Evolutionary conservation across 768 basidiomycete genomes (phyloP).

Genomic region (Xanthoconium stramineum): DNA sequence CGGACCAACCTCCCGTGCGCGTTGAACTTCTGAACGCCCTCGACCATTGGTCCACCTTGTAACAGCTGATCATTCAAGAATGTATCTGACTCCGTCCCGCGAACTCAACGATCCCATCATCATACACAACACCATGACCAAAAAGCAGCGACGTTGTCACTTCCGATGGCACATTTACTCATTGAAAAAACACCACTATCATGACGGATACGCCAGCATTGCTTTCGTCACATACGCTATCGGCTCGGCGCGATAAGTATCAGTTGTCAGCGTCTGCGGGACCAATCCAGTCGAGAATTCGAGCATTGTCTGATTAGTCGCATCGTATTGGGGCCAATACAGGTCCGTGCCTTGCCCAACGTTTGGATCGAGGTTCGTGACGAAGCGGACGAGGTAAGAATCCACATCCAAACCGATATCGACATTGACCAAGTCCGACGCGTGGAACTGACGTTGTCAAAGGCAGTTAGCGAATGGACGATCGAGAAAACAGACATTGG

Average conservation of each 20-base stretch:
- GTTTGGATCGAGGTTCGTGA: slow-evolving; percentile 39
- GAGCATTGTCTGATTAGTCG: slow-evolving; percentile 22
- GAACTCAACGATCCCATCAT: too few species aligned
- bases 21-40: too few species aligned
- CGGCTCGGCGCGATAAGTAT: slow-evolving; percentile 41
- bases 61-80: too few species aligned
- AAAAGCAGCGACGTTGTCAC: too few species aligned
- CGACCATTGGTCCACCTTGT: too few species aligned
- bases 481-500: too few species aligned
- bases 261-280: slow-evolving; percentile 35
- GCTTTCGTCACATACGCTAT: slow-evolving; percentile 32
- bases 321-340: slow-evolving; percentile 44
- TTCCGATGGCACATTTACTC: too few species aligned
- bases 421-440: slow-evolving; percentile 41
- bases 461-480: too few species aligned
- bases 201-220: slow-evolving; percentile 3
- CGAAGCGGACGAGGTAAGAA: slow-evolving; percentile 31
- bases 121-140: too few species aligned
- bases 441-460: slow-evolving; percentile 35
- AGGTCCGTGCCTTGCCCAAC: slow-evolving; percentile 23
- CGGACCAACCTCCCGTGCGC: too few species aligned
- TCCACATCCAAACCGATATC: slow-evolving; percentile 42
- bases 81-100: too few species aligned
- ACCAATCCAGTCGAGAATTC: slow-evolving; percentile 27
- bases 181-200: too few species aligned